A percentile compares a stretch with the other conserved stretches of the same genome.
phyloP scores from a whole-genome alignment of 2,329 filamentous ascomycete species.

The Penicillium janthinellum region DNA sequence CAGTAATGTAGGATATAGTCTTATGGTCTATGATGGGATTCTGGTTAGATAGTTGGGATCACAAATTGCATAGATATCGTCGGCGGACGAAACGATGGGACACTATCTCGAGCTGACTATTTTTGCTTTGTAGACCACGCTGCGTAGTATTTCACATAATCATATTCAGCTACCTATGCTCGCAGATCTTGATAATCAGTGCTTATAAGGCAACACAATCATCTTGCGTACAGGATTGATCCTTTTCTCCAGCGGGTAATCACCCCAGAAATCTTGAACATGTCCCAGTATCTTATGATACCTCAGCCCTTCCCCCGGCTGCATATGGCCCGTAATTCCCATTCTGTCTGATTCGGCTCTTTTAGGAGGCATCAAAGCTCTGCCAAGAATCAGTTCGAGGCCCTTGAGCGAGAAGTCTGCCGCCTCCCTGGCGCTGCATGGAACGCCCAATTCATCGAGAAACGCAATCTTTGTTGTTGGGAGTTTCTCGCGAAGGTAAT shows the following conservation, averaged over 20 bases:
- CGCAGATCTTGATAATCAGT: not conserved
- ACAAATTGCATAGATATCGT: not conserved
- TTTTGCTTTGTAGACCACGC: not conserved
- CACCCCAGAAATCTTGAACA: not conserved
- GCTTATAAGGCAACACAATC: not conserved
- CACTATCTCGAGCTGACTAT: not conserved
- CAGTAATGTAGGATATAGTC: not conserved
- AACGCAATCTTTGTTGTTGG: not conserved
- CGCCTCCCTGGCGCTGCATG: not conserved
- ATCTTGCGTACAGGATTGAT: not conserved
- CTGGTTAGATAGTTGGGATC: not conserved
- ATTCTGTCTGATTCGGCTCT: not conserved
- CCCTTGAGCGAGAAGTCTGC: not conserved
- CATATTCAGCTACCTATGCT: not conserved
- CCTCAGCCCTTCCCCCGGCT: not conserved
- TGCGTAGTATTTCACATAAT: not conserved
- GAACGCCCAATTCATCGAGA: not conserved
- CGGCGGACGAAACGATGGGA: not conserved
- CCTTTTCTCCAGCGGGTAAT: not conserved
- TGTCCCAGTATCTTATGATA: not conserved
- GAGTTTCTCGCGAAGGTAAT: constrained; percentile 42
- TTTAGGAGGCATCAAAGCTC: not conserved
- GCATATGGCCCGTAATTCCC: not conserved
- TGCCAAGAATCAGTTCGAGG: not conserved
- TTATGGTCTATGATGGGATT: not conserved